Conservation (phyloP, 495 filamentous ascomycete genomes). For the Aspergillus steynii region DNA sequence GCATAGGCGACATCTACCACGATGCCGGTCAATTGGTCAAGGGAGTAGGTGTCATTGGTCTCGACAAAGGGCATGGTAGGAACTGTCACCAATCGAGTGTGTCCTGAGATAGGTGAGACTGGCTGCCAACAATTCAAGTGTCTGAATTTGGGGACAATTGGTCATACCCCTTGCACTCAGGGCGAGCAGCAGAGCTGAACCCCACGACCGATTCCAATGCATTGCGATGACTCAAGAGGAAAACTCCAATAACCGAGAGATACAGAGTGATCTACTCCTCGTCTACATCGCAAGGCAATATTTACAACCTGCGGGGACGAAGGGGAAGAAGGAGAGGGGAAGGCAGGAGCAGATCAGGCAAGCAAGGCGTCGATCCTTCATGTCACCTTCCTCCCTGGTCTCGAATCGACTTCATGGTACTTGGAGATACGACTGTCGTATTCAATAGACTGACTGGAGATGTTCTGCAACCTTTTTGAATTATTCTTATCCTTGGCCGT, state of each 20-base stretch:
- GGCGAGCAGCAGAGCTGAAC: background rate
- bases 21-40: conserved; percentile 34
- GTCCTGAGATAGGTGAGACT: conserved; percentile 1
- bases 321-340: too few relatives aligned
- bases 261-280: background rate
- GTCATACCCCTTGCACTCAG: background rate
- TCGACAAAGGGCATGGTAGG: conserved; percentile 39
- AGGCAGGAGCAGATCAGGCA: too few relatives aligned
- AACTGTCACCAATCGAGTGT: conserved; percentile 22
- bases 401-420: too few relatives aligned
- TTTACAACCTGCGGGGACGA: too few relatives aligned
- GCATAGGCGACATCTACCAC: conserved; percentile 44
- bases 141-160: background rate
- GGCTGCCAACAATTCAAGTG: background rate
- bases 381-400: too few relatives aligned
- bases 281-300: background rate
- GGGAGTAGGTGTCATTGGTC: conserved; percentile 25
- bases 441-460: too few relatives aligned
- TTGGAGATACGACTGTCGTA: too few relatives aligned
- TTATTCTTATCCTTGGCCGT: too few relatives aligned
- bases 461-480: too few relatives aligned
- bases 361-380: too few relatives aligned
- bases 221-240: background rate
- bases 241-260: background rate
- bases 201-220: background rate